Base-by-base conservation (phyloP, 768 basidiomycete species). In the Neoboletus brunneissimus region DNA sequence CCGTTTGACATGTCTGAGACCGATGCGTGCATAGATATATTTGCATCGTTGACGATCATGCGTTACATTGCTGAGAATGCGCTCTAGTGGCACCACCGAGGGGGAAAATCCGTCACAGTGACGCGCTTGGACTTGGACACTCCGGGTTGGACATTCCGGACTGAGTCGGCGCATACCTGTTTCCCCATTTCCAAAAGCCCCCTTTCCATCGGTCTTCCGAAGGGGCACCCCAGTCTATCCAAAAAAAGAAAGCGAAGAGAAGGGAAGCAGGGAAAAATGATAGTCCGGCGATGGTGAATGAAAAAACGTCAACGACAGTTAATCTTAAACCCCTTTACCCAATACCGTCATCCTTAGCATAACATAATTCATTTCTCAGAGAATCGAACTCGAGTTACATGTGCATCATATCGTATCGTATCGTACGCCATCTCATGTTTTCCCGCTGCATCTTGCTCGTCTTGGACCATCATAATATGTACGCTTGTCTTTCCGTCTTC, bases 21-120 rank as follows among this genome's bases (percentile, higher is more conserved):
- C 6, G 7, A 18, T 29, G 29, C 11, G 29, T 8, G 11, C 23
- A 18, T 63, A 86, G 84, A 86, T 64, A 73, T 86, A 46, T 70
- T 86, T 7, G 79, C 83, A 10, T 80, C 82, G 23, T 70, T 85
- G 63, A 79, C 76, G 31, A 84, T 86, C 66, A 85, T 86, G 84
- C 81, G 84, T 4, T 78, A 85, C 63, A 83, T 85, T 47, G 79
- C 78, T 15, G 77, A 80, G 61, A 72, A 79, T 57, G 77, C 78
- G 54, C 72, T 82, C 53, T 78, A 57, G 55, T 25, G 11, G 32
- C 46, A 38, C 41, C 22, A 34, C 37, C 41, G 16, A 46, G 50
- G 29, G 42, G 8, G 5, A 4, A 20, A 46, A 23, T n/a, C 46
- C 0, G 32, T 23, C 46, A 41, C 1, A 5, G 15, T 41, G 52